A percentile compares a stretch with the other conserved stretches of the same genome.
These are phyloP conservation scores for Ramalina intermedia DNA, from an alignment of 495 filamentous ascomycete genomes.

Conservation along the genomic window DNA sequence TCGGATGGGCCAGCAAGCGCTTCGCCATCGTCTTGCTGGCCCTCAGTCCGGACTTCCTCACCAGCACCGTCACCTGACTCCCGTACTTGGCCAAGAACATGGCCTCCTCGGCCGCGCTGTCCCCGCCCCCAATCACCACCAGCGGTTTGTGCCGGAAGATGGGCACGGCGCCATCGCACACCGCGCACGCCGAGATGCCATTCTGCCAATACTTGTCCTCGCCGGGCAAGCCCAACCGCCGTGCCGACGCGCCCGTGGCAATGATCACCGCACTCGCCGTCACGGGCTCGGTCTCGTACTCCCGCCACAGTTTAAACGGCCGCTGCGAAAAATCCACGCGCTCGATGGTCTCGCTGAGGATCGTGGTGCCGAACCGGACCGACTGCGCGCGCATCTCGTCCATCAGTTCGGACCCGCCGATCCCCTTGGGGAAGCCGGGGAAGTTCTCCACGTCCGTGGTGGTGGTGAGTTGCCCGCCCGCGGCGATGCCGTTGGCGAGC, in stretches of 20 bases:
- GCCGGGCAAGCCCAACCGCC: constrained; percentile 66
- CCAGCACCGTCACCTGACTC: constrained; percentile 81
- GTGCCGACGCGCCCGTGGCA: constrained; percentile 85
- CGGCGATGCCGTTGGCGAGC: constrained; percentile 90
- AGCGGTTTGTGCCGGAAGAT: constrained; percentile 95
- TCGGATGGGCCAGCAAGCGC: constrained; percentile 65
- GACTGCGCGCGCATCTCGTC: constrained; percentile 89
- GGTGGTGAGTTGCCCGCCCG: constrained; percentile 91
- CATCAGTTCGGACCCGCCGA: constrained; percentile 80
- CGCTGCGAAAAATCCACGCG: constrained; percentile 72
- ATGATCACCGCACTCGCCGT: constrained; percentile 89
- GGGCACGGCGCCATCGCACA: constrained; percentile 93
- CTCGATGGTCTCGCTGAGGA: constrained; percentile 81
- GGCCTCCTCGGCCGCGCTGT: constrained; percentile 94
- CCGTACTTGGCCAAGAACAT: constrained; percentile 98
- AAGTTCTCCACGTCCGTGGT: constrained; percentile 98
- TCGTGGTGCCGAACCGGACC: constrained; percentile 76
- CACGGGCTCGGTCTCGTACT: constrained; percentile 55
- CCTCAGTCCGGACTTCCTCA: constrained; percentile 70
- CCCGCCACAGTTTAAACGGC: constrained; percentile 85
- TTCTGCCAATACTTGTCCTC: constrained; percentile 95
- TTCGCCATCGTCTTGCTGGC: constrained; percentile 88
- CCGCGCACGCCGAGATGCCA: constrained; percentile 90
- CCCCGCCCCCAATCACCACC: constrained; percentile 90
- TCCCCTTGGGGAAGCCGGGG: constrained; percentile 80